These are phyloP conservation scores for Paramicrosporidium saccamoebae DNA, from an alignment of 371 early-diverging fungal genomes.

Conservation along the genomic window DNA sequence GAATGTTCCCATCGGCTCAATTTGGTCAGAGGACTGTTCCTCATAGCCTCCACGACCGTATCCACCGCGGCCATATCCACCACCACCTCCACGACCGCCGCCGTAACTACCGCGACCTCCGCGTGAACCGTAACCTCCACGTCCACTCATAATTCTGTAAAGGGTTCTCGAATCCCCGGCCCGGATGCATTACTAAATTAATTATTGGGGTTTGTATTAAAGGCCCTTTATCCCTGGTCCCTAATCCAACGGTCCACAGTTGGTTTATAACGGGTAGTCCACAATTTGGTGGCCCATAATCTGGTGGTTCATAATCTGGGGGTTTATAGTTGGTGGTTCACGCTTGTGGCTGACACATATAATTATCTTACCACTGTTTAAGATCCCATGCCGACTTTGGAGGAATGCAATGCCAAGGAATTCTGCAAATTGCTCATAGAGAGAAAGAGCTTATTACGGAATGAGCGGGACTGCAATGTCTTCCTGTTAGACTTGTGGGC, in stretches of 20 bases:
- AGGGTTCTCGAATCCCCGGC: neutral
- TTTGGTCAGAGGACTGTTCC: slow-evolving; percentile 4
- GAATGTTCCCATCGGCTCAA: slow-evolving; percentile 53
- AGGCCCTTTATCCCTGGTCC: neutral
- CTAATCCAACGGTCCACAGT: neutral
- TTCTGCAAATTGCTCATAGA: too few relatives aligned
- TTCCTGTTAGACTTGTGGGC: too few relatives aligned
- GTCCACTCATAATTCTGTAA: slow-evolving; percentile 5
- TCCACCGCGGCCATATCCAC: slow-evolving; percentile 12
- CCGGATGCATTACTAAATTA: neutral
- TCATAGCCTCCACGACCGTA: slow-evolving; percentile 2
- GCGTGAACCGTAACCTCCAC: slow-evolving; percentile 7
- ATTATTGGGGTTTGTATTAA: neutral
- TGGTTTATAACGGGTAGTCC: slow-evolving; percentile 1
- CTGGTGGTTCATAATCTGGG: too few relatives aligned
- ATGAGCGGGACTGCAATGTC: too few relatives aligned
- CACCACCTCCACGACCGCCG: slow-evolving; percentile 15
- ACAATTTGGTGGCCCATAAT: slow-evolving; percentile 1
- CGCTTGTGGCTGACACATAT: too few relatives aligned
- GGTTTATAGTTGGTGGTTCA: too few relatives aligned
- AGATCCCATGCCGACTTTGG: too few relatives aligned
- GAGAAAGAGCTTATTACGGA: too few relatives aligned
- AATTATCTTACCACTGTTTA: too few relatives aligned
- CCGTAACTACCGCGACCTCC: slow-evolving; percentile 28
- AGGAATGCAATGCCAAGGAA: too few relatives aligned